Base-by-base conservation (phyloP, 805 yeast species). In the Metschnikowia lunata region DNA sequence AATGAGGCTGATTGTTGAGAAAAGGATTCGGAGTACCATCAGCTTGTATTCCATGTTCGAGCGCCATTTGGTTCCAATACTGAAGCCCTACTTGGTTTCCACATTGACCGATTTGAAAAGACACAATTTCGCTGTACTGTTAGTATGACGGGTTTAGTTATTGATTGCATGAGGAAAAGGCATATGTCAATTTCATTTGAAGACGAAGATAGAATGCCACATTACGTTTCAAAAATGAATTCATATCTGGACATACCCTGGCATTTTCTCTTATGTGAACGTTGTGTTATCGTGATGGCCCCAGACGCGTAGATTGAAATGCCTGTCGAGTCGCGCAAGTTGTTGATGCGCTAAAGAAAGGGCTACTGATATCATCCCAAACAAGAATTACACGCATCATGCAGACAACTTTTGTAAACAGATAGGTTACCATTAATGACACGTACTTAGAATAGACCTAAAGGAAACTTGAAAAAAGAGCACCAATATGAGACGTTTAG, bases 81-180 rank as follows among this genome's bases (percentile, higher is more conserved):
- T 85, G 85, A 44, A 86, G 79, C 26, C 97, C 97, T 1, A 91
- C 83, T 61, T 91, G 98, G 65, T 93, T 93, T 46, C 99, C 99
- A 69, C 99, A 93, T 67, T 93, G 99, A 26, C 96, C 96, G 9
- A 80, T 79, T 55, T 84, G 90, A 9, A 85, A 62, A 1, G 90
- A 82, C 34, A 85, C 71, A 3, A 84, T 79, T 61, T 85, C 89
- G 8, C 90, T 69, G 33, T 6, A 6, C 1, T 14, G 63, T 60
- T 63, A 60, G 67, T 62, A 29, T 10, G 31, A 3, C 11, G 11
- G 31, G 31, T 10, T 29, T 18, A 18, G 5, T 18, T 18, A 18
- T 18, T 18, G 23, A 18, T 18, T 18, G 5, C 23, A 18, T 18
- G 23, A 18, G 5, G 23, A 5, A 5, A 18, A 18, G 23, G 3